Base-by-base conservation (phyloP, 2,329 filamentous ascomycete genomes). In the Fusarium sororula region DNA sequence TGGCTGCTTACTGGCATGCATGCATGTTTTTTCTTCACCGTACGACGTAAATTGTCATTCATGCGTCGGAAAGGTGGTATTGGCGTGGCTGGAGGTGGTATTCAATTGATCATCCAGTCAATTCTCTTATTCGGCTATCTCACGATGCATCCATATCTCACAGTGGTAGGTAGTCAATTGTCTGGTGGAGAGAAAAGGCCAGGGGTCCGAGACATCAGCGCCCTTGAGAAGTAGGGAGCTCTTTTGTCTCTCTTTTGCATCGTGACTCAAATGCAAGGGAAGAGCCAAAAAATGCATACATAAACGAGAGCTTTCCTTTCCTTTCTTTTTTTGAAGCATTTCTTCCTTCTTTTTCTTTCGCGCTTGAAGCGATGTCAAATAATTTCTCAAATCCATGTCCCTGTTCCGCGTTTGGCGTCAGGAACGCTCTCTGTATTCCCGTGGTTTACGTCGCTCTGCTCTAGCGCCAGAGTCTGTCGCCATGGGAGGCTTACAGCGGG, bases 201-300 rank as follows among this genome's bases (percentile, higher is more conserved):
- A 65, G 67, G 67, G 66, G 66, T 55, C 59, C 62, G 68, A 72
- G 56, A 74, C 72, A 74, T 69, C 30, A 48, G 72, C 63, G 59
- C 68, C 68, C 72, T 47, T 30, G 5, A 32, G 20, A 60, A 35
- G 72, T 20, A 74, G 72, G 72, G 68, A 67, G 66, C 14, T 20
- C 26, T 28, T 20, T 20, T 44, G 17, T 20, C 17, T 24, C 11
- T 22, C 24, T 20, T 18, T 37, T 26, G 32, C 17, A 39, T 38
- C 20, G 28, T 20, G 22, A 51, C 30, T 54, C 22, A 20, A 24
- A 63, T 26, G 59, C 66, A 66, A 65, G 66, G 66, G 44, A 38
- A 35, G 24, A 15, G 35, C 24, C 50, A n/a, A 30, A 6, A 42
- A 30, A 28, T 22, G 24, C 26, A 50, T 37, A 50, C 28, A 42